Conservation (phyloP, 108 stramenopile genomes). For the Craspedostauros australis region DNA sequence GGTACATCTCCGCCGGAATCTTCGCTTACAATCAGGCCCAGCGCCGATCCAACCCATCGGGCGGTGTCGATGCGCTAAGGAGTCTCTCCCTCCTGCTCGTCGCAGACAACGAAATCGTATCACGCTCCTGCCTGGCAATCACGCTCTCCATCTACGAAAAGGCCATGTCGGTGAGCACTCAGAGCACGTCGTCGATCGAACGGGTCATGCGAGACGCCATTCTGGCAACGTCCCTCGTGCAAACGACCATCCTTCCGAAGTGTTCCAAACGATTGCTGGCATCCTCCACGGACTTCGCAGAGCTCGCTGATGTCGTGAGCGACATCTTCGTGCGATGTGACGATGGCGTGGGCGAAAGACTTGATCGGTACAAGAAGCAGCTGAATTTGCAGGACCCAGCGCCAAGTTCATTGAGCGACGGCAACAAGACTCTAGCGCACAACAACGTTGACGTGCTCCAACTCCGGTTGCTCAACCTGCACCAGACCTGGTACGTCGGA, state of each 20-base stretch:
- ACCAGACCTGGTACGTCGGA: constrained; percentile 76
- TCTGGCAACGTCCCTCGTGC: constrained; percentile 48
- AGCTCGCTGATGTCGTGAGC: constrained; percentile 45
- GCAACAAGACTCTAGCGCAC: too few species aligned
- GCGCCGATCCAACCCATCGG: too few species aligned
- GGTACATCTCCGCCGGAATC: too few species aligned
- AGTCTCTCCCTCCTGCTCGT: too few species aligned
- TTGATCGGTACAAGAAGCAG: constrained; percentile 35
- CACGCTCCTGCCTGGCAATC: constrained; percentile 26
- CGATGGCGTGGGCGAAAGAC: constrained; percentile 61
- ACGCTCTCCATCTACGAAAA: constrained; percentile 19
- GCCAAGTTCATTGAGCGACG: too few species aligned
- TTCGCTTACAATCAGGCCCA: too few species aligned
- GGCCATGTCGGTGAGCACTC: constrained; percentile 5
- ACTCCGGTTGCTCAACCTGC: constrained; percentile 33
- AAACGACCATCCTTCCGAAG: constrained; percentile 36
- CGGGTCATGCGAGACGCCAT: constrained; percentile 19
- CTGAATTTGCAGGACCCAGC: constrained; percentile 19
- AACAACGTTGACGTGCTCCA: too few species aligned
- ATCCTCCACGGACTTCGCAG: constrained; percentile 25
- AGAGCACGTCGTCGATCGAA: neutral
- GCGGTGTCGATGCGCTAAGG: too few species aligned
- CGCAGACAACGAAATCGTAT: too few species aligned
- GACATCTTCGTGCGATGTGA: constrained; percentile 59
- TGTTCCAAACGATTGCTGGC: constrained; percentile 33